phyloP scores from a whole-genome alignment of 2,329 filamentous ascomycete genomes.

The Sodiomyces alkalinus region DNA sequence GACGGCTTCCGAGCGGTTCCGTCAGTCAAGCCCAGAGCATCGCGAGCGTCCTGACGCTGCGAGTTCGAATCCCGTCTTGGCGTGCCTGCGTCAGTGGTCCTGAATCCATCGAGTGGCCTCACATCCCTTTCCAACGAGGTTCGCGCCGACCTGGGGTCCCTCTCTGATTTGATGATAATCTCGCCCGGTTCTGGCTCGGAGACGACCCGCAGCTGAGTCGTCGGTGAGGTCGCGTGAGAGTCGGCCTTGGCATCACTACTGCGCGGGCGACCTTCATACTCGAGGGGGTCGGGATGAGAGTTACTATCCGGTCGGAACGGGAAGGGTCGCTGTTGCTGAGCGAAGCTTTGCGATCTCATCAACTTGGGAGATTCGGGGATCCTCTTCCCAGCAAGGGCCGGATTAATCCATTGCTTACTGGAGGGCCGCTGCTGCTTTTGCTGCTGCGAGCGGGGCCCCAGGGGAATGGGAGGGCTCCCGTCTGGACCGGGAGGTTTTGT shows the following conservation, averaged over 20 bases:
- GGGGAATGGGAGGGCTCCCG: constrained; percentile 32
- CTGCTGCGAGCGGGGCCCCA: constrained; percentile 37
- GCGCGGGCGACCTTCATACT: constrained; percentile 29
- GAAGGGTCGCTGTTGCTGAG: constrained; percentile 23
- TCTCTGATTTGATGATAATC: constrained; percentile 24
- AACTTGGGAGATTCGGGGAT: constrained; percentile 35
- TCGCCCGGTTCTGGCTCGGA: constrained; percentile 32
- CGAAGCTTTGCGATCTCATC: constrained; percentile 33
- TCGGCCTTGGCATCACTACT: constrained; percentile 39
- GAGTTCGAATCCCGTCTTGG: no score
- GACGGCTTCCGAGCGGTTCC: no score
- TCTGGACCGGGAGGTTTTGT: constrained; percentile 26
- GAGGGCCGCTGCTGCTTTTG: constrained; percentile 30
- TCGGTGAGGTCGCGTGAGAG: constrained; percentile 14
- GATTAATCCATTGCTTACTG: constrained; percentile 46
- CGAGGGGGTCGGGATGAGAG: constrained; percentile 18
- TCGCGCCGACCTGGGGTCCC: constrained; percentile 19
- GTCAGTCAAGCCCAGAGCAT: no score
- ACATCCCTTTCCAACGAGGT: constrained; percentile 6
- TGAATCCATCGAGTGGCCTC: constrained; percentile 4
- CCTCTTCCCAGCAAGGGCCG: constrained; percentile 28
- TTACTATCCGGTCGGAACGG: constrained; percentile 20
- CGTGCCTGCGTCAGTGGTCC: no score
- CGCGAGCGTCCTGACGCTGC: no score
- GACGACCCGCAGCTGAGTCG: constrained; percentile 21